Base-by-base conservation (phyloP, 1,284 basidiomycete genomes). In the Pulveroboletus sp. region DNA sequence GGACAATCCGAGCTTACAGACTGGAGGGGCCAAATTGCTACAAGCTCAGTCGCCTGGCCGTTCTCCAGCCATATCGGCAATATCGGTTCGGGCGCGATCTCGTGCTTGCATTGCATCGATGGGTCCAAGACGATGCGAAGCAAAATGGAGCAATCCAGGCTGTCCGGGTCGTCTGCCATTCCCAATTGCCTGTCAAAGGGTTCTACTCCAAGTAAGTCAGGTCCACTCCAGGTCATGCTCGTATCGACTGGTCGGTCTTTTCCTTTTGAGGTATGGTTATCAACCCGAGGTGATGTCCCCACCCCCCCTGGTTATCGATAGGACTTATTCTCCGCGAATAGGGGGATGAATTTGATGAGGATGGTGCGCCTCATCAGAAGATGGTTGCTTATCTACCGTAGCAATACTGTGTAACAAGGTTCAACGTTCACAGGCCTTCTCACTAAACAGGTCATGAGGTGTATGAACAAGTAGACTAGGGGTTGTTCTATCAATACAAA, bases 341-440 rank as follows among this genome's bases (percentile, higher is more conserved):
- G 87, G 89, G 88, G 56, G 78, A 79, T 40, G 80, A 84, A 67
- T 91, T 89, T 71, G 86, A 91, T 69, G 89, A 91, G 71, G 89
- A 91, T 57, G 89, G 88, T 44, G 86, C 80, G 63, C 87, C 86
- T 56, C 89, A 91, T 78, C 87, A 89, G 69, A 83, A 82, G 71
- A 89, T 91, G 88, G 78, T 84, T 59, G 71, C 78, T 59, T 75
- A 72, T 59, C 67, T 87, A 60, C 71, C 79, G 58, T 61, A 61
- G 48, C 58, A 67, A 59, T 67, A 59, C 46, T 54, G 15, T 17
- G 56, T 68, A 70, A 46, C 58, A 51, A 59, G 29, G 29, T 29
- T 29, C 29, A 29, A 29, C 29, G 62, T 67, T 65, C 58, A 37
- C 59, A 61, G 55, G 50, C 62, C 46, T 56, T 44, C 50, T 51